Percentiles rank a stretch among this genome's conserved stretches.
phyloP scores from a whole-genome alignment of 139 green algal species.

The Ettlia oleoabundans region DNA sequence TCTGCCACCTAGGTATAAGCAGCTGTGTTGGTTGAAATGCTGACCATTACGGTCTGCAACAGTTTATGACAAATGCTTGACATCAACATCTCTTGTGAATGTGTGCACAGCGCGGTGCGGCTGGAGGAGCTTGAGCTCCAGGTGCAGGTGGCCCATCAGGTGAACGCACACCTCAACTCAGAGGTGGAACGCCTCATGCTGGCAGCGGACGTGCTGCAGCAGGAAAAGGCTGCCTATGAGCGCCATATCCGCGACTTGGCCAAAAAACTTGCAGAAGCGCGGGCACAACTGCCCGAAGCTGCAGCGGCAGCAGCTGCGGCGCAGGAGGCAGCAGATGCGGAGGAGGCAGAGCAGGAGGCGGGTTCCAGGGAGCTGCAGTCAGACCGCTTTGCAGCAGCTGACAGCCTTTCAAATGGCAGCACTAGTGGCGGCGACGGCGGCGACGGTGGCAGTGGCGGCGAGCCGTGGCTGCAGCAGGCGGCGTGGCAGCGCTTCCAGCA shows the following conservation, averaged over 20 bases:
- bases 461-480: conserved; percentile 6
- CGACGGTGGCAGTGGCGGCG: background rate
- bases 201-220: background rate
- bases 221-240: conserved; percentile 1
- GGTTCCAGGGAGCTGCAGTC: background rate
- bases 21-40: too few relatives aligned
- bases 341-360: conserved; percentile 16
- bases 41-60: too few relatives aligned
- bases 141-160: conserved; percentile 47
- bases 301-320: background rate
- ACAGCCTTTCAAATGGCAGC: too few relatives aligned
- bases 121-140: conserved; percentile 49
- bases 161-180: conserved; percentile 53
- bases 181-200: conserved; percentile 40
- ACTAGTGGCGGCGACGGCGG: too few relatives aligned
- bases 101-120: too few relatives aligned
- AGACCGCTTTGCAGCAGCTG: conserved; percentile 5
- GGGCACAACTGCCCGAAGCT: background rate
- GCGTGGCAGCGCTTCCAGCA: conserved; percentile 29
- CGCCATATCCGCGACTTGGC: conserved; percentile 17
- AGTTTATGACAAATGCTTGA: too few relatives aligned
- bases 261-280: conserved; percentile 5
- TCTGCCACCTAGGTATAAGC: too few relatives aligned
- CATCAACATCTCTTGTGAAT: too few relatives aligned
- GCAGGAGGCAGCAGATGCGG: background rate